phyloP scores from a whole-genome alignment of 345 rosid genomes.

The Rhodamnia argentea region DNA sequence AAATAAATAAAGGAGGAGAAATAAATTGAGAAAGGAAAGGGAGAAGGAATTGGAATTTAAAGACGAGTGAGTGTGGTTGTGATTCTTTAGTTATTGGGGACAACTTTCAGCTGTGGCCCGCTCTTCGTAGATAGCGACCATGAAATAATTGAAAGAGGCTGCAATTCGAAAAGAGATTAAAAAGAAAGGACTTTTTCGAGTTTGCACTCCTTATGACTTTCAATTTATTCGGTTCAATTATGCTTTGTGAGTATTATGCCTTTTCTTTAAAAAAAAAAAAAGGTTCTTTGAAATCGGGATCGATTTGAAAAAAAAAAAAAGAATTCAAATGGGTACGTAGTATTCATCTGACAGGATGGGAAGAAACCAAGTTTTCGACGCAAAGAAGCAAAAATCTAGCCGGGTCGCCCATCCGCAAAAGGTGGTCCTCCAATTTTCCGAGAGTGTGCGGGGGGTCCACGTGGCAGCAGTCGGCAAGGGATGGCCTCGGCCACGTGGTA shows the following conservation, averaged over 20 bases:
- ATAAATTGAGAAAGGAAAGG: background rate
- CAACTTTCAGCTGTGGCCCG: conserved; percentile 11
- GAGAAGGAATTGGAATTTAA: background rate
- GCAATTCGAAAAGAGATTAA: background rate
- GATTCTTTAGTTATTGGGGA: background rate
- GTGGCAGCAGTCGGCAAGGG: conserved; percentile 41
- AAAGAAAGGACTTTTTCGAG: background rate
- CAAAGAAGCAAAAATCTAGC: background rate
- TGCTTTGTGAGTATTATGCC: background rate
- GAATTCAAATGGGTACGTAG: background rate
- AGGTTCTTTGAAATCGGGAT: background rate
- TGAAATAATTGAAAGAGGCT: conserved; percentile 23
- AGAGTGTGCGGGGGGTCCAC: conserved; percentile 11
- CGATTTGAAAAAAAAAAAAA: no score
- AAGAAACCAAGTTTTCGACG: background rate
- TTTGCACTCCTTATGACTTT: background rate
- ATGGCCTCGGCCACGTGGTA: conserved; percentile 36
- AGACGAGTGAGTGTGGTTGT: background rate
- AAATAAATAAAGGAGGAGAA: background rate
- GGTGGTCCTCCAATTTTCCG: conserved; percentile 24
- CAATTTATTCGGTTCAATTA: background rate
- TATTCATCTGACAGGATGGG: background rate
- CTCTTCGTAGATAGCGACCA: conserved; percentile 28
- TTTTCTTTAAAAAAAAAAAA: background rate
- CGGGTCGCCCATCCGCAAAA: background rate